Base-by-base conservation (phyloP, 306 rosid genomes). In the Myrica gale region DNA sequence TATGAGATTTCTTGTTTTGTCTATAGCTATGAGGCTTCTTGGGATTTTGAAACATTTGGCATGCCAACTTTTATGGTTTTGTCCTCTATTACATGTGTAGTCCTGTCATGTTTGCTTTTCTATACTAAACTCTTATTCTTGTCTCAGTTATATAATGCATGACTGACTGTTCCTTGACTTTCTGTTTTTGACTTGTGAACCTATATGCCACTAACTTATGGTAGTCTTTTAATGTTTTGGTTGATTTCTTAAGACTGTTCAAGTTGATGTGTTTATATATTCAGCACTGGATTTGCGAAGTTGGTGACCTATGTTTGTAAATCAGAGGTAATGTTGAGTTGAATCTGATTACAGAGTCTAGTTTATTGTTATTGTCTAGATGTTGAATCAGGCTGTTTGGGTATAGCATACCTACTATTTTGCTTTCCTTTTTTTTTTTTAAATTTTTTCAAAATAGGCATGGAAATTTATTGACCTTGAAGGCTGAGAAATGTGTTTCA, bases 31-130 rank as follows among this genome's bases (percentile, higher is more conserved):
- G 37, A 42, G 62, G 69, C 5, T 72, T 77, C 7, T 66, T 62
- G 45, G 44, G 20, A 71, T 66, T 76, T 51, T 44, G 52, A 26
- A 53, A 76, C 50, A 43, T 45, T 32, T 69, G 55, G 48, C 42
- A 53, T 9, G 0, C 21, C 68, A 41, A 17, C 26, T 15, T 9
- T 69, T 26, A 56, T 56, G 62, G 54, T 9, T 60, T 52, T 10
- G 46, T 80, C 47, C 48, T 55, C 32, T 26, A 48, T 21, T 17
- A 57, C 65, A 77, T 71, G 20, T 72, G 47, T 43, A 4, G 65
- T 44, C 43, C 23, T 53, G 60, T 72, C 43, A 39, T 13, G n/a
- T 63, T 10, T 10, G 13, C 26, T 58, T 69, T 44, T 52, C 41
- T 52, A 48, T 69, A 39, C 53, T 39, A 16, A 76, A 19, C 44